Evolutionary conservation across 805 yeast species (phyloP), one percentile per base, ranked within the genome.

Genomic region (Komagataella pastoris): DNA sequence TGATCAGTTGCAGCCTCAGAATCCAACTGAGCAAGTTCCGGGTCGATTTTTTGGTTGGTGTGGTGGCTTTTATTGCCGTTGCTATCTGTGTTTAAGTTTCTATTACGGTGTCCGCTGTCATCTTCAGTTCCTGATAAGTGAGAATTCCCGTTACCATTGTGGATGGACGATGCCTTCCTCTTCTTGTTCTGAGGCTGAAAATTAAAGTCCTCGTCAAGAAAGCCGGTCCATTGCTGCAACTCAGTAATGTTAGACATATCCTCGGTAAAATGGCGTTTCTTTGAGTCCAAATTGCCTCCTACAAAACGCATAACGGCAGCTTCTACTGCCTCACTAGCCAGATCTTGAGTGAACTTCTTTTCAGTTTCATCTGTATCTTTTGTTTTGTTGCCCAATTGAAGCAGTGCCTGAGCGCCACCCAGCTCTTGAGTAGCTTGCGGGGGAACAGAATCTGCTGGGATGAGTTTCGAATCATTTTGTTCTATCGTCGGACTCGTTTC

Each of bases 261-360:
- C 52, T 76, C 80, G 12, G 69, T 70, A 61, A 23, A 66, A 55
- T 40, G 59, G 57, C 18, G 56, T 57, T 56, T 56, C 51, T 50
- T 55, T 6, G 44, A 18, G 17, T 71, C 78, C 46, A 83, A 64
- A 1, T 81, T 75, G 6, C 83, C 85, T 17, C 85, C 88, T 12
- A 84, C 91, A 57, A 78, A 77, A 52, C 77, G 74, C 78, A 85
- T 73, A 17, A 85, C 89, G 0, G 89, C 93, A 17, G 85, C 93
- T 59, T 84, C 93, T 2, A 84, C 93, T 12, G 78, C 80, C 53
- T 74, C 68, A 44, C 66, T 70, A 7, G 52, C 21, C 17, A 48
- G 40, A 17, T 51, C 44, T 18, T 46, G 50, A 2, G 7, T 19
- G 47, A 12, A 43, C 47, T 12, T n/a, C 17, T 18, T 46, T 40